phyloP scores from a whole-genome alignment of 371 early-diverging fungal genomes.

The Haplosporangium sp. region DNA sequence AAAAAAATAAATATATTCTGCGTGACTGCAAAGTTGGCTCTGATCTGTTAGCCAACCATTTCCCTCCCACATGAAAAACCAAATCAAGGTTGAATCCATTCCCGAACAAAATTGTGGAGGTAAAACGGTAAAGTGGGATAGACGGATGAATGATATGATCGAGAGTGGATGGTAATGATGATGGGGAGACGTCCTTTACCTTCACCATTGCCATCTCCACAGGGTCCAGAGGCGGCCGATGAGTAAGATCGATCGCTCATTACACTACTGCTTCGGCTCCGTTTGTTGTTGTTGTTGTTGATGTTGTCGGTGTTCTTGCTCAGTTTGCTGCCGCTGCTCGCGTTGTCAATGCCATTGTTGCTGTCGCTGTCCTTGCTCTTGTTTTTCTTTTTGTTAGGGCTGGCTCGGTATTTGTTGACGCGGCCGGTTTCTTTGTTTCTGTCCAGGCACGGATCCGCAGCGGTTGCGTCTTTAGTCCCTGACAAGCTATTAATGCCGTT shows the following conservation, averaged over 20 bases:
- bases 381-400: slow-evolving; percentile 40
- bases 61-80: not conserved
- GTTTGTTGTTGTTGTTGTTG: slow-evolving; percentile 21
- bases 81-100: slow-evolving; percentile 26
- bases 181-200: slow-evolving; percentile 8
- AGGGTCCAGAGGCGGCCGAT: not conserved
- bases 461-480: slow-evolving; percentile 5
- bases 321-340: not conserved
- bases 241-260: slow-evolving; percentile 40
- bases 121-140: not conserved
- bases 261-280: slow-evolving; percentile 34
- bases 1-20: slow-evolving; percentile 1
- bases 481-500: slow-evolving; percentile 10
- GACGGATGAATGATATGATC: not conserved
- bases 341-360: slow-evolving; percentile 3
- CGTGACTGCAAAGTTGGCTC: slow-evolving; percentile 14
- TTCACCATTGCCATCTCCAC: slow-evolving; percentile 15
- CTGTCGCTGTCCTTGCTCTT: slow-evolving; percentile 18
- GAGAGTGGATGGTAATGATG: no score
- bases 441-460: slow-evolving; percentile 6
- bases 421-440: slow-evolving; percentile 29
- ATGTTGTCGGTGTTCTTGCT: not conserved
- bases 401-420: slow-evolving; percentile 39
- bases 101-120: slow-evolving; percentile 9
- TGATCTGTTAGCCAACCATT: no score